Percentiles rank a stretch among this genome's conserved stretches.
These are phyloP conservation scores for Magnusiomyces suaveolens DNA, from an alignment of 1,139 yeast species.

Conservation along the genomic window DNA sequence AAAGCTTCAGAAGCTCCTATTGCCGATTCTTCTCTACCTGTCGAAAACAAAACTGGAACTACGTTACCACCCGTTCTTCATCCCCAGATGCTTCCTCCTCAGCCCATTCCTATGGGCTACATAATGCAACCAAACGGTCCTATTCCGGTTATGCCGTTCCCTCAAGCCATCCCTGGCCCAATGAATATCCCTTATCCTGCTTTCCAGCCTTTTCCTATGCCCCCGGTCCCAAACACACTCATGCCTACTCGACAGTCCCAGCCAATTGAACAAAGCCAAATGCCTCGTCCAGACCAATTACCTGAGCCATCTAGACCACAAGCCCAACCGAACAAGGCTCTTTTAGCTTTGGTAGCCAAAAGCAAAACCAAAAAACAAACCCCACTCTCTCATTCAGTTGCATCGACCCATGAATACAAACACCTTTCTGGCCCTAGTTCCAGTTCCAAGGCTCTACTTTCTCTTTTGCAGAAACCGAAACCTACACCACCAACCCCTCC, in stretches of 20 bases:
- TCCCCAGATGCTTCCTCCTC: constrained; percentile 10
- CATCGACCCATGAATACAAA: background rate
- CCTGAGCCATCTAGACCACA: constrained; percentile 21
- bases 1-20: constrained; percentile 7
- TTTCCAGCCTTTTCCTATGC: constrained; percentile 14
- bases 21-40: background rate
- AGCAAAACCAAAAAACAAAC: background rate
- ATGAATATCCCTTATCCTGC: background rate
- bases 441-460: constrained; percentile 4
- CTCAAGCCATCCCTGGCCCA: background rate
- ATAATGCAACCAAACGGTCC: constrained; percentile 17
- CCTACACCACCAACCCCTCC: constrained; percentile 2
- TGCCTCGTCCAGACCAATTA: background rate
- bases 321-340: constrained; percentile 1
- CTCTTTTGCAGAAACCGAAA: constrained; percentile 3
- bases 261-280: background rate
- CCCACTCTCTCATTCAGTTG: background rate
- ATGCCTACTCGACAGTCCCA: background rate
- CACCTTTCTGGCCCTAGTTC: background rate
- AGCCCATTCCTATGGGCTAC: constrained; percentile 15
- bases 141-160: constrained; percentile 12
- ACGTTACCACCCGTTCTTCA: constrained; percentile 4
- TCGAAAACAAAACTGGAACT: background rate
- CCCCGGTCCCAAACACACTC: constrained; percentile 27
- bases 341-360: constrained; percentile 1